Evolutionary conservation across 1,284 basidiomycete genomes (phyloP), one percentile per base, ranked within the genome.

Genomic region (Laetiporus sulphureus): DNA sequence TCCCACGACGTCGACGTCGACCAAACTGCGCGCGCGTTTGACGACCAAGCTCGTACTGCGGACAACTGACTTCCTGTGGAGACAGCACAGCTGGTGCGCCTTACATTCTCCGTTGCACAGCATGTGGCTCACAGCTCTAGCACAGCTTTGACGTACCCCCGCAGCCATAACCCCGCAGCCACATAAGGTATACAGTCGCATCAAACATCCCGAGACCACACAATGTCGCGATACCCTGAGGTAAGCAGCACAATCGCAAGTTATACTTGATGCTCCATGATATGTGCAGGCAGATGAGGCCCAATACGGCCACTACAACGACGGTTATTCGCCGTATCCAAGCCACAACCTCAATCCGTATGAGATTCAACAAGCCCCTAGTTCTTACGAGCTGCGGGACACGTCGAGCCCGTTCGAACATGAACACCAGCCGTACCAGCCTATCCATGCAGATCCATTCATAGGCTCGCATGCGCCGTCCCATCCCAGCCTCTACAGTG

Each of bases 341-440:
- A 52, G 51, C 16, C 57, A 57, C 36, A 38, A 47, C 37, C 57
- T 55, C 2, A 62, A 62, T 31, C 52, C 40, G 24, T 59, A 51
- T 47, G 55, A 52, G 32, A 51, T 49, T 19, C 57, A 56, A 33
- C 41, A 48, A 37, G 18, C 41, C 20, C 53, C 58, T 18, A 42
- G 59, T 29, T 52, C 53, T 1, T 60, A 53, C 49, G 44, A 59
- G 38, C 48, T 41, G 29, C 46, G 44, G 3, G 47, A 53, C 2
- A 55, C 54, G n/a, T 57, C 58, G 1, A 63, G 63, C 36, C 56
- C 55, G 20, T 67, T 59, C 50, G 60, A 64, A 48, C 62, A 59
- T 19, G 60, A 61, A 46, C 65, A 63, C 48, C 59, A 52, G 36
- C 1, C 51, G 1, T 60, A 40, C 40, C 53, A 51, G 46, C 58